phyloP scores from a whole-genome alignment of 768 basidiomycete genomes.

The Candolleomyces efflorescens region DNA sequence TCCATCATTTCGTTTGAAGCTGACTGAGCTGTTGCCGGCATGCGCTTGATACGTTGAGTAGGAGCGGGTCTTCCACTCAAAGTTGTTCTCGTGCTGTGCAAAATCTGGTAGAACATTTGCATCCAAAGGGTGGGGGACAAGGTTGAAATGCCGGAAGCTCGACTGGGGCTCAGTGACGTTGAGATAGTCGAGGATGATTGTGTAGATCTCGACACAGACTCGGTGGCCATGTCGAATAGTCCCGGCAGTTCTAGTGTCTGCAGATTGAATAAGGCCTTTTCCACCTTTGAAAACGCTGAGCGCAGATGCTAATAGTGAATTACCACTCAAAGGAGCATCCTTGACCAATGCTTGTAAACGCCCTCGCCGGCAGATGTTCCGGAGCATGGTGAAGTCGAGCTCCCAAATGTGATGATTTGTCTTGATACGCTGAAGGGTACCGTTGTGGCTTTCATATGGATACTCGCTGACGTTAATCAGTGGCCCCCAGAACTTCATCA shows the following conservation, averaged over 20 bases:
- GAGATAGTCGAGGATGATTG: neutral
- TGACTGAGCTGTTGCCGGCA: constrained; percentile 11
- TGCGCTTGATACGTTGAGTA: constrained; percentile 9
- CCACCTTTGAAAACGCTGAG: neutral
- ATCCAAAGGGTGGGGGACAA: neutral
- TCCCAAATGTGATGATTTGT: constrained; percentile 3
- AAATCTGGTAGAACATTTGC: neutral
- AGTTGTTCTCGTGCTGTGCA: neutral
- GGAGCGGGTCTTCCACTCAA: neutral
- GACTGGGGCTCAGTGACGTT: neutral
- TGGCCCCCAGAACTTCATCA: constrained; percentile 6
- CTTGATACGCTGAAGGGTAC: constrained; percentile 2
- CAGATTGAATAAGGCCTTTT: too few relatives aligned
- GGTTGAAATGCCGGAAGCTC: too few relatives aligned
- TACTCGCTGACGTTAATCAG: neutral
- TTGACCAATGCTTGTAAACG: neutral
- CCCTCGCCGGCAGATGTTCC: neutral
- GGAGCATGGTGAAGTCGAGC: neutral
- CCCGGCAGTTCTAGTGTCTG: too few relatives aligned
- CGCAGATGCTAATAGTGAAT: neutral
- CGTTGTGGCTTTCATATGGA: constrained; percentile 2
- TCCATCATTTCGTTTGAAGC: neutral
- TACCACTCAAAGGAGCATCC: neutral
- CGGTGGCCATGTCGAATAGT: too few relatives aligned
- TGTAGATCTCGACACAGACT: neutral